Percentiles rank a stretch among this genome's conserved stretches.
Evolutionary conservation across 2,329 filamentous ascomycete species (phyloP).

Genomic region (Orbilia javanica): DNA sequence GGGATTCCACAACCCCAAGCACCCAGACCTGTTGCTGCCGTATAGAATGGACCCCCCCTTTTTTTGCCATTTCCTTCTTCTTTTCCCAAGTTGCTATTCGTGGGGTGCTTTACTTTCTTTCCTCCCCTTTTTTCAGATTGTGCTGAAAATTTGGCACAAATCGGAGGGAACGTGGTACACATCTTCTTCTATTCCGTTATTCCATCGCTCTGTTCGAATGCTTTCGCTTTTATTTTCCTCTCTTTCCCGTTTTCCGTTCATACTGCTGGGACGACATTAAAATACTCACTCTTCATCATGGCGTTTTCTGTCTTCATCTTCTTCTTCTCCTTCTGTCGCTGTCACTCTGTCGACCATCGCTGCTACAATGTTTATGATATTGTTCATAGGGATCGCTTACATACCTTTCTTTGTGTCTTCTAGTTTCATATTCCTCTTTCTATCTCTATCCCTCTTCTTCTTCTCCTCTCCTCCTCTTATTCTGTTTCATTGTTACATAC

Average conservation of each 20-base stretch:
- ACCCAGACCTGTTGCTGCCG: constrained; percentile 28
- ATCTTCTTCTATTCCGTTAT: background rate
- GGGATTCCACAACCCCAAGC: background rate
- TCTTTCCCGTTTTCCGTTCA: no score
- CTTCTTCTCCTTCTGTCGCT: background rate
- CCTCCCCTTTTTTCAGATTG: background rate
- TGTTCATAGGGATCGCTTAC: constrained; percentile 21
- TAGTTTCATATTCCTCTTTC: no score
- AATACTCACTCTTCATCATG: background rate
- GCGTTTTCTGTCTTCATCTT: constrained; percentile 2
- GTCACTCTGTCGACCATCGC: no score
- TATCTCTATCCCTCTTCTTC: background rate
- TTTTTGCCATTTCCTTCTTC: background rate
- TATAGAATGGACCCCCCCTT: no score
- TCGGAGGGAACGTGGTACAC: background rate
- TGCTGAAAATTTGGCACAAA: background rate
- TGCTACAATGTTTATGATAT: constrained; percentile 7
- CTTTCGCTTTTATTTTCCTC: background rate
- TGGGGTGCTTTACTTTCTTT: background rate
- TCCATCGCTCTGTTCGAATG: background rate
- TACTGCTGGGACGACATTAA: constrained; percentile 18
- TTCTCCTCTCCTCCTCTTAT: background rate
- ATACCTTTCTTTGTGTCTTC: background rate
- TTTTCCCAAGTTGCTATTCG: background rate
- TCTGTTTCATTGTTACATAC: background rate